Evolutionary conservation across 805 yeast species (phyloP).

Genomic region (Vanderwaltozyma verrucispora): DNA sequence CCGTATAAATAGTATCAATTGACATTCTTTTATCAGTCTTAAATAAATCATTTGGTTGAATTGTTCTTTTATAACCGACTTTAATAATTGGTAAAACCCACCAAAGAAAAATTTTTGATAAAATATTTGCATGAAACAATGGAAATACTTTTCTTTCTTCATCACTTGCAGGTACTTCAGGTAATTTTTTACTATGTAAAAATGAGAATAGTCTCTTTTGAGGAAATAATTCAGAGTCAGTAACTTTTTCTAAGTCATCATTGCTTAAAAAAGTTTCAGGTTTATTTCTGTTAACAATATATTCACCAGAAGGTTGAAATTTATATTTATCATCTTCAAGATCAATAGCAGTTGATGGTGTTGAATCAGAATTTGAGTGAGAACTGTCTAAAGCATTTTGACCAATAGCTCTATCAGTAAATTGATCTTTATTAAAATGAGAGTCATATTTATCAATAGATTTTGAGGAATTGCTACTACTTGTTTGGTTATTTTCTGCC

Average conservation of each 20-base stretch:
- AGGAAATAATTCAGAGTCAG: constrained; percentile 25
- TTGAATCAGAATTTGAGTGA: not conserved
- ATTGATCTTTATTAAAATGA: too few relatives aligned
- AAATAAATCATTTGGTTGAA: constrained; percentile 54
- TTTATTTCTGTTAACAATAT: constrained; percentile 16
- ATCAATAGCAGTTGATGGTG: not conserved
- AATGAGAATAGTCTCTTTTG: constrained; percentile 44
- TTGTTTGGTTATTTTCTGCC: too few relatives aligned
- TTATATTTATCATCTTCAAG: not conserved
- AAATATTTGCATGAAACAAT: constrained; percentile 32
- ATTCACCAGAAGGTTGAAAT: constrained; percentile 17
- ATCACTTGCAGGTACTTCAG: constrained; percentile 36
- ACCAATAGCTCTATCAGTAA: too few relatives aligned
- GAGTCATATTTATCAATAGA: too few relatives aligned
- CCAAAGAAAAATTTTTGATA: constrained; percentile 45
- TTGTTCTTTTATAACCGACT: constrained; percentile 63
- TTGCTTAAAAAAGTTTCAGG: constrained; percentile 25
- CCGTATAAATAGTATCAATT: constrained; percentile 32
- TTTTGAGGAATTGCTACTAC: too few relatives aligned
- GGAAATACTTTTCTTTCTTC: constrained; percentile 45
- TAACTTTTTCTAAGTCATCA: constrained; percentile 28
- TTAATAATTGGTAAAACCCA: constrained; percentile 58
- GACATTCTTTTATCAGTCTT: constrained; percentile 34
- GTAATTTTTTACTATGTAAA: constrained; percentile 38
- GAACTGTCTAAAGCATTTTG: not conserved